Base-by-base conservation (phyloP, 2,329 filamentous ascomycete species). In the Pseudogymnoascus sp. region DNA sequence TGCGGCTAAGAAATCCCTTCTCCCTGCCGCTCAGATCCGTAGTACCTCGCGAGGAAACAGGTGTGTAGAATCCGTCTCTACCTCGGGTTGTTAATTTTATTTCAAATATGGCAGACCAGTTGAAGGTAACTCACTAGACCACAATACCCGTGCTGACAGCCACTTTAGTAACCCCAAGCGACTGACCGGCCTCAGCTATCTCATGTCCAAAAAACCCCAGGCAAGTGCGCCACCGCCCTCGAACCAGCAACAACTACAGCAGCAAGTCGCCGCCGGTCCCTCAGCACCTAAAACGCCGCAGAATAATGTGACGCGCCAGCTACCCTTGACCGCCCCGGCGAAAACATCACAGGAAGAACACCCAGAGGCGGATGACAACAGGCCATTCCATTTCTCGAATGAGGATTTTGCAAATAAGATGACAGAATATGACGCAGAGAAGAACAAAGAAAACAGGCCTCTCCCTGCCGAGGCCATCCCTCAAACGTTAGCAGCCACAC, bases 371-470 rank as follows among this genome's bases (percentile, higher is more conserved):
- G 25, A 33, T 52, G 25, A 9, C 21, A 6, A 18, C 25, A 31
- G n/a, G 2, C n/a, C 4, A 12, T 8, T 8, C 25, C 11, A 9
- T 14, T 25, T 12, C 23, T 4, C 14, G 14, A 31, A 14, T 11
- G 25, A 16, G n/a, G 14, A 18, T 9, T 18, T 52, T 33, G 18
- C 5, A 43, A 18, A 16, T 40, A 11, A 60, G 3, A 14, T 66
- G 64, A 12, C 12, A 3, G 4, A 52, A 61, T 65, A 8, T 14
- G 40, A 49, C 16, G 60, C 38, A 33, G 68, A 71, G 14, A 68
- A 67, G 41, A 71, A 72, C 18, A 73, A 73, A 62, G 71, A 73
- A 52, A 73, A 73, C 25, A 63, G 63, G 28, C 65, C 66, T 12
- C 12, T 61, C 8, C 7, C 25, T 33, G 33, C 49, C 4, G 28